These are phyloP conservation scores for Globisporangium recalcitrans DNA, from an alignment of 352 stramenopile genomes.

Conservation along the genomic window DNA sequence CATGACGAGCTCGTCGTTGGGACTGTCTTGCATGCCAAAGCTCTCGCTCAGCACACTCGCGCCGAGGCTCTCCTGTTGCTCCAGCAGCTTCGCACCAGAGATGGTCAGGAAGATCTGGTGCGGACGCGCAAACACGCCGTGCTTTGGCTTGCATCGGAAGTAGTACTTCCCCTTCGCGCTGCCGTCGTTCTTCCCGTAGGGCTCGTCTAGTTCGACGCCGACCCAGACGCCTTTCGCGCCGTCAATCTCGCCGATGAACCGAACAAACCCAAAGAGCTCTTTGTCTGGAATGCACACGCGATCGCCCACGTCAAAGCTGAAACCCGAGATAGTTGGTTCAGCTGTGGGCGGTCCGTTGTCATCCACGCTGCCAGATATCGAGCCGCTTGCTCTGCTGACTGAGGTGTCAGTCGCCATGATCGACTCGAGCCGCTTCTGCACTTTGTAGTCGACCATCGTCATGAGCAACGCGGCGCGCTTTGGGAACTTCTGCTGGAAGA, in stretches of 20 bases:
- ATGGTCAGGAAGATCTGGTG: constrained; percentile 76
- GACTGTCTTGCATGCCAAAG: constrained; percentile 14
- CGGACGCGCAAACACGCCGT: constrained; percentile 72
- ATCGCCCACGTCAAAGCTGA: constrained; percentile 59
- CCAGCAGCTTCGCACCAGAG: constrained; percentile 42
- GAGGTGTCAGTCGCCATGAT: constrained; percentile 25
- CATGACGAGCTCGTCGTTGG: constrained; percentile 25
- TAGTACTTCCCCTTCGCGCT: constrained; percentile 78
- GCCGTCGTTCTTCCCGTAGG: constrained; percentile 79
- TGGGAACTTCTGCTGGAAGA: constrained; percentile 74
- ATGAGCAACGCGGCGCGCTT: constrained; percentile 67
- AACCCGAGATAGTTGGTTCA: constrained; percentile 25
- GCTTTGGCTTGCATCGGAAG: constrained; percentile 72
- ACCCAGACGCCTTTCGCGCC: constrained; percentile 70
- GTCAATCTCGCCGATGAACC: constrained; percentile 67
- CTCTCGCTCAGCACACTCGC: constrained; percentile 13
- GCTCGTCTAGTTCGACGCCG: constrained; percentile 72
- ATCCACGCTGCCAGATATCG: constrained; percentile 39
- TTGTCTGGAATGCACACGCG: constrained; percentile 84
- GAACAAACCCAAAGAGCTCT: constrained; percentile 78
- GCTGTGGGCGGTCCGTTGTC: constrained; percentile 23
- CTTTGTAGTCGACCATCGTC: constrained; percentile 73
- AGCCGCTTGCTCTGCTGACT: constrained; percentile 15
- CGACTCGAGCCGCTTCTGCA: constrained; percentile 72
- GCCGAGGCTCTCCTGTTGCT: constrained; percentile 33